Conservation (phyloP, 352 stramenopile genomes). For the Pythium chondricola region DNA sequence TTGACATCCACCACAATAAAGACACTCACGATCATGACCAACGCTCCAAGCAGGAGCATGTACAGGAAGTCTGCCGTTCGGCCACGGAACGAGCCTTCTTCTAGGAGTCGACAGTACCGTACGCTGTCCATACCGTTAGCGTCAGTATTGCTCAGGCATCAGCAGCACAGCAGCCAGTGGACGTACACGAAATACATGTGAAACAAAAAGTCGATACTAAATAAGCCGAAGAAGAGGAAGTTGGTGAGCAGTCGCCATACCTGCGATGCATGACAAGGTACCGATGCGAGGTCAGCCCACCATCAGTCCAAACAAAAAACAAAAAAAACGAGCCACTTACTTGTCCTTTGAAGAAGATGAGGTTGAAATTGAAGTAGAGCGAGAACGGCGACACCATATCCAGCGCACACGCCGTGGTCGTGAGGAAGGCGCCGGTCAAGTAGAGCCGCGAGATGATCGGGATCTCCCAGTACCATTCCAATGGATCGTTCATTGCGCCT, state of each 20-base stretch:
- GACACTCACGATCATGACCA: slow-evolving; percentile 88
- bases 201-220: slow-evolving; percentile 99
- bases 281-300: neutral
- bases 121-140: slow-evolving; percentile 34
- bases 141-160: neutral
- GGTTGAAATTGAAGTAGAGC: slow-evolving; percentile 92
- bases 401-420: slow-evolving; percentile 93
- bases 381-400: slow-evolving; percentile 97
- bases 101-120: slow-evolving; percentile 94
- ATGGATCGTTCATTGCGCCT: slow-evolving; percentile 85
- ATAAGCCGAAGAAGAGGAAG: slow-evolving; percentile 99
- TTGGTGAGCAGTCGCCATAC: slow-evolving; percentile 96
- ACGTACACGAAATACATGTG: slow-evolving; percentile 99
- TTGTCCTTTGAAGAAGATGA: slow-evolving; percentile 97
- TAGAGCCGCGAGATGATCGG: slow-evolving; percentile 97
- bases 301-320: neutral
- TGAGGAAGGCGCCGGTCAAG: slow-evolving; percentile 96
- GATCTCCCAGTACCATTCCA: slow-evolving; percentile 98
- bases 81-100: slow-evolving; percentile 97
- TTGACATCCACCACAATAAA: neutral
- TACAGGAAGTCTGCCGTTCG: slow-evolving; percentile 96
- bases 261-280: slow-evolving; percentile 22
- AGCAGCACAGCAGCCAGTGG: neutral
- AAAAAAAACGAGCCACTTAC: slow-evolving; percentile 28
- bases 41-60: slow-evolving; percentile 96